These are phyloP conservation scores for Xenosphaeropsis pyriputrescens DNA, from an alignment of 2,329 filamentous ascomycete genomes.

Conservation along the genomic window DNA sequence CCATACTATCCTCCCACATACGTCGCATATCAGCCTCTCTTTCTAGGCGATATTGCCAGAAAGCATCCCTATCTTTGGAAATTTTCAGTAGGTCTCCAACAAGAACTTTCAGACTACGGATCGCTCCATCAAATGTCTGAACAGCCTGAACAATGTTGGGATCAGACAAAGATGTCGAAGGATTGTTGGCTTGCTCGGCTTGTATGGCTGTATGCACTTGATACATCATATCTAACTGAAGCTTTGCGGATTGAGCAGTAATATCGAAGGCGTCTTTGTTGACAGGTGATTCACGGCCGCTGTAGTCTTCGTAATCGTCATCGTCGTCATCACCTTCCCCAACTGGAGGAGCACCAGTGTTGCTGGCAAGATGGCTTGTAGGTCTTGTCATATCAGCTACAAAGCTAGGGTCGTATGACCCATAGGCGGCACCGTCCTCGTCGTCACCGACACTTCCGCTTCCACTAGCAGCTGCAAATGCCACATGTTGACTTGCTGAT, in stretches of 20 bases:
- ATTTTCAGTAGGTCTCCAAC: conserved; percentile 83
- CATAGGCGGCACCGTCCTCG: conserved; percentile 34
- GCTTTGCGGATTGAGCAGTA: conserved; percentile 83
- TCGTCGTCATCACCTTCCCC: conserved; percentile 53
- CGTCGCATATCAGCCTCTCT: conserved; percentile 81
- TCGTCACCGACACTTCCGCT: conserved; percentile 29
- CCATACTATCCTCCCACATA: conserved; percentile 99
- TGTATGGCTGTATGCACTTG: conserved; percentile 76
- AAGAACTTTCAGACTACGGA: conserved; percentile 72
- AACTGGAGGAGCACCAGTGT: conserved; percentile 5
- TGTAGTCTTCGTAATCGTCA: conserved; percentile 68
- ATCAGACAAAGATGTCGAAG: conserved; percentile 60
- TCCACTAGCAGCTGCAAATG: conserved; percentile 12
- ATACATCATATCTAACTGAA: conserved; percentile 82
- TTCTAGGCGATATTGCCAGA: conserved; percentile 92
- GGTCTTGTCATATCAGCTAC: conserved; percentile 20
- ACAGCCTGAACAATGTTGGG: conserved; percentile 63
- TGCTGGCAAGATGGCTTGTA: conserved; percentile 5
- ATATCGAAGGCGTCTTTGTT: conserved; percentile 95
- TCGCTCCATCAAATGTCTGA: conserved; percentile 75
- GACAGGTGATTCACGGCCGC: conserved; percentile 58
- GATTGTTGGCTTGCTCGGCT: conserved; percentile 53
- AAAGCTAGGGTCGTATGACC: conserved; percentile 40
- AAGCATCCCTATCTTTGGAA: conserved; percentile 82
- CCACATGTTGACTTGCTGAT: conserved; percentile 11